phyloP scores from a whole-genome alignment of 345 rosid genomes.

The Melaleuca alternifolia region DNA sequence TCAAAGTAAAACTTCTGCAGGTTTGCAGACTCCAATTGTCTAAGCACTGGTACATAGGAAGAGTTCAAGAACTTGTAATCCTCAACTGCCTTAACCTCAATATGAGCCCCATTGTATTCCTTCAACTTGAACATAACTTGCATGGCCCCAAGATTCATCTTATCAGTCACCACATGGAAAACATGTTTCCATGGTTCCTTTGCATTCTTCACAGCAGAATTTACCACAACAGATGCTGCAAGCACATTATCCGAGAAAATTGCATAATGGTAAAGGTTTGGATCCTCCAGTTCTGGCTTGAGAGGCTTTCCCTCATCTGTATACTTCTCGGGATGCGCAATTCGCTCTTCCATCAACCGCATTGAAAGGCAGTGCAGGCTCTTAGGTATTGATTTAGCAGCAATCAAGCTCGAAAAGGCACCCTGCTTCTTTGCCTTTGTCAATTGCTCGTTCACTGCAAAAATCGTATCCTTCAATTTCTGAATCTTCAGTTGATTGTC shows the following conservation, averaged over 20 bases:
- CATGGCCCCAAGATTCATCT: slow-evolving; percentile 99
- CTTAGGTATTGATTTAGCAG: slow-evolving; percentile 91
- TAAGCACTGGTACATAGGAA: slow-evolving; percentile 84
- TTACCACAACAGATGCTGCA: slow-evolving; percentile 94
- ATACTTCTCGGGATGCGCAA: slow-evolving; percentile 77
- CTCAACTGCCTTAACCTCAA: slow-evolving; percentile 98
- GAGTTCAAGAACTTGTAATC: slow-evolving; percentile 89
- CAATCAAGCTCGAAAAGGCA: slow-evolving; percentile 87
- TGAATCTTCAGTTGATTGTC: slow-evolving; percentile 96
- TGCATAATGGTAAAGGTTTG: slow-evolving; percentile 79
- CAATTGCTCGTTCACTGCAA: slow-evolving; percentile 79
- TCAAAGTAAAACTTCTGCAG: slow-evolving; percentile 91
- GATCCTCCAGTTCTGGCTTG: slow-evolving; percentile 67
- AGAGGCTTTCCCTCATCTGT: slow-evolving; percentile 58
- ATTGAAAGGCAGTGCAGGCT: slow-evolving; percentile 90
- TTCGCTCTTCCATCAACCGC: slow-evolving; percentile 96
- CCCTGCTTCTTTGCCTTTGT: slow-evolving; percentile 95
- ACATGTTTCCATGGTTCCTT: slow-evolving; percentile 93
- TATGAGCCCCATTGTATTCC: slow-evolving; percentile 84
- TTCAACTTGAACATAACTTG: slow-evolving; percentile 95
- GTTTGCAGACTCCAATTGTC: slow-evolving; percentile 78
- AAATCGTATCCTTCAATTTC: slow-evolving; percentile 84
- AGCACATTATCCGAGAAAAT: slow-evolving; percentile 89
- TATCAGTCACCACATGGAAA: slow-evolving; percentile 94
- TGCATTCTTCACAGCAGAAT: slow-evolving; percentile 90